A percentile compares a stretch with the other conserved stretches of the same genome.
These are phyloP conservation scores for Coix lacrymajobi DNA, from an alignment of 176 grass and related monocot genomes.

Conservation along the genomic window DNA sequence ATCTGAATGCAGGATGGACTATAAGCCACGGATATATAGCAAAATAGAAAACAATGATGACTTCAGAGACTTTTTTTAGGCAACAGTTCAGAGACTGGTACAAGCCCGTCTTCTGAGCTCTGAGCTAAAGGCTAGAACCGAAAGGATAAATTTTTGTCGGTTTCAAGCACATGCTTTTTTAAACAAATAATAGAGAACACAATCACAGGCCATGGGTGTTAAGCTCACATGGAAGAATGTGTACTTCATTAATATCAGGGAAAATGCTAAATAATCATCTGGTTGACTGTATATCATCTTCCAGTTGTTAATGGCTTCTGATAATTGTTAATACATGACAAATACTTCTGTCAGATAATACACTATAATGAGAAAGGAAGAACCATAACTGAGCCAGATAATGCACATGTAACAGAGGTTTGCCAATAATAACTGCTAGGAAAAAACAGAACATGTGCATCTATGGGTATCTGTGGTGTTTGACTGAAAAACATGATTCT, in stretches of 20 bases:
- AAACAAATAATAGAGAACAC: background rate
- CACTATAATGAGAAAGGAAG: background rate
- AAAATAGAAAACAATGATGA: constrained; percentile 2
- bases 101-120: constrained; percentile 12
- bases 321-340: background rate
- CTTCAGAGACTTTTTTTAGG: background rate
- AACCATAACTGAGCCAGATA: background rate
- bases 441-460: background rate
- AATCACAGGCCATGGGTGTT: background rate
- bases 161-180: background rate
- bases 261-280: background rate
- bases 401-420: background rate
- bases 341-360: background rate
- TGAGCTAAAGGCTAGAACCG: background rate
- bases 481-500: constrained; percentile 11
- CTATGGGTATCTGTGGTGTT: background rate
- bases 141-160: background rate
- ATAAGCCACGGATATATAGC: background rate
- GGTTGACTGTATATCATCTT: background rate
- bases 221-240: background rate
- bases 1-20: constrained; percentile 40
- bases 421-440: background rate
- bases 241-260: background rate
- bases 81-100: background rate
- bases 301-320: background rate